Evolutionary conservation across 805 yeast genomes (phyloP), one percentile per base, ranked within the genome.

Genomic region (Yamadazyma akitaensis): DNA sequence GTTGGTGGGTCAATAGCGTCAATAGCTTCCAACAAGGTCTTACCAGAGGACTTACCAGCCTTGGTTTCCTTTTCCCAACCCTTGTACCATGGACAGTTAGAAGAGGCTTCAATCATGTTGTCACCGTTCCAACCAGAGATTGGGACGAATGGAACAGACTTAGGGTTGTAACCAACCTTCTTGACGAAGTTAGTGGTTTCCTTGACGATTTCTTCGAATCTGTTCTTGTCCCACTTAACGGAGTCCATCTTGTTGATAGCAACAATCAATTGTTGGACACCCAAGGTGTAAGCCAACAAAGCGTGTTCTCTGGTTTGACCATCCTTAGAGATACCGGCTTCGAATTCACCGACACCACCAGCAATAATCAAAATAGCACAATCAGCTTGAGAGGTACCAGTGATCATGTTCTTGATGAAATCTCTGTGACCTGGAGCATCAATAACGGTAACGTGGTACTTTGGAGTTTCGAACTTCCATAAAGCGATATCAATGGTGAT

Each of bases 251-350:
- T 87, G 90, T 87, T 87, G 77, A 86, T 81, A 64, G 94, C 95
- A 75, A 87, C 91, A 68, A 87, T 84, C 71, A 87, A 79, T 75
- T 85, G 92, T 60, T 73, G 81, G 59, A 87, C 94, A 79, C 96
- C 96, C 64, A 88, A 80, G 70, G 95, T 86, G 85, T 73, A 84
- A 67, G 95, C 92, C 68, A 87, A 80, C 59, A 87, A 79, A 69
- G 96, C 95, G 81, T 86, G 95, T 78, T 88, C 96, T 80, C 92
- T 87, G 74, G 96, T 88, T 79, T 87, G 96, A 72, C 96, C 96
- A 65, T 87, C 95, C 82, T 86, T 80, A 68, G 94, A 85, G 80
- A 88, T 88, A 77, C 95, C 96, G 65, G 95, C 91, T 80, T 87
- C 96, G 82, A 87, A 88, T 75, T 88, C 96, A 86, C 94, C 94